phyloP scores from a whole-genome alignment of 805 yeast genomes.

The Torulaspora franciscae region DNA sequence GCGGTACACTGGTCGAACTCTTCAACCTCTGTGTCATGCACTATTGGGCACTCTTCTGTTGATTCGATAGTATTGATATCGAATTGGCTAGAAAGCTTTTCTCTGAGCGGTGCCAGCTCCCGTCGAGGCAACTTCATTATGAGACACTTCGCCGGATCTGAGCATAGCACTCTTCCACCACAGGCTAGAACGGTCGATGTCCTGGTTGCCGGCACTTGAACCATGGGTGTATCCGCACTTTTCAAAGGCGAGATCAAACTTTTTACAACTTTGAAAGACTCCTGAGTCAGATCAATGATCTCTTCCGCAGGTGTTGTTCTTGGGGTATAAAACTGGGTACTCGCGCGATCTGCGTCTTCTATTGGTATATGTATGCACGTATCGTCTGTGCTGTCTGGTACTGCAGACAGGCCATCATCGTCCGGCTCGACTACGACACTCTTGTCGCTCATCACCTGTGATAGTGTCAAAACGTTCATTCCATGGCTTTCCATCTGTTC shows the following conservation, averaged over 20 bases:
- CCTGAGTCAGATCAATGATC: constrained; percentile 29
- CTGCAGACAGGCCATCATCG: constrained; percentile 6
- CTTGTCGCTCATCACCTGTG: constrained; percentile 30
- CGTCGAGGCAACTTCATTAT: background rate
- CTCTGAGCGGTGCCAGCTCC: background rate
- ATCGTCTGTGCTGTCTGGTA: constrained; percentile 18
- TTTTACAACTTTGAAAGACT: constrained; percentile 29
- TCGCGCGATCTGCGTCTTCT: constrained; percentile 1
- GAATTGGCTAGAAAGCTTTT: constrained; percentile 1
- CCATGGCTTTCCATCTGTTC: constrained; percentile 4
- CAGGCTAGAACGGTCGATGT: constrained; percentile 17
- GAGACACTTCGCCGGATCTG: background rate
- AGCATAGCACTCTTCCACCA: background rate
- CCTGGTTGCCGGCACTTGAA: constrained; percentile 35
- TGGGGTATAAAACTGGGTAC: constrained; percentile 8
- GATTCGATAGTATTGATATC: background rate
- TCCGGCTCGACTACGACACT: background rate
- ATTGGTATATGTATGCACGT: constrained; percentile 11
- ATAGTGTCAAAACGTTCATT: constrained; percentile 22
- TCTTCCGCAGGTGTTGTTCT: constrained; percentile 6
- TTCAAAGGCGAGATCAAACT: constrained; percentile 30
- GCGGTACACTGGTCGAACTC: constrained; percentile 1
- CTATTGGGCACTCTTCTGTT: background rate
- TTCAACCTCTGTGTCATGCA: constrained; percentile 12
- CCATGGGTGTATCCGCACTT: constrained; percentile 8